Base-by-base conservation (phyloP, 352 stramenopile species). In the Elongisporangium undulatum region DNA sequence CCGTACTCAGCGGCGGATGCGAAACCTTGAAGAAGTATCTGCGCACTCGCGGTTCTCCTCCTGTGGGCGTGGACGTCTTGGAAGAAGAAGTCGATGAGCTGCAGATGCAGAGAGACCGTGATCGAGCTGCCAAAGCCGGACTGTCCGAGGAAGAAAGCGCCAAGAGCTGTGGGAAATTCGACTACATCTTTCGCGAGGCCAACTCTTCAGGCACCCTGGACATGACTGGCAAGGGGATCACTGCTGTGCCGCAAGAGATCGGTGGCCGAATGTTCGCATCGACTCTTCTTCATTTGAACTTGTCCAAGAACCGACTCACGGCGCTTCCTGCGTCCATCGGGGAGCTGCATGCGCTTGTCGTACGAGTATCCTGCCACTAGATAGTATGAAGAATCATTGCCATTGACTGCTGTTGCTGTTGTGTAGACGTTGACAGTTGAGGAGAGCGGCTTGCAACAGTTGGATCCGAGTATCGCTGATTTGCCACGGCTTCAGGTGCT, bases 21-120 rank as follows among this genome's bases (percentile, higher is more conserved):
- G 78, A 93, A 53, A 57, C 82, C 2, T 65, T 94, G n/a, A 94
- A 94, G 51, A 94, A 93, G 50, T 90, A 93, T 56, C 53, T 94
- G 29, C 79, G 83, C 16, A 93, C 83, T 3, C 77, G 85, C 7
- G 85, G 83, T 12, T 50, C 63, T 19, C 85, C 85, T 23, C 80
- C 80, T 2, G 59, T 61, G 24, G 81, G 79, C 0, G 77, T 81
- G 1, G 71, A 89, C 49, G 78, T 87, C 10, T 58, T 90, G 38
- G 82, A 89, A 66, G 77, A 89, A 71, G 82, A 92, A 19, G 66
- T 83, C 49, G 84, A 94, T 53, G 82, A 87, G 58, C 60, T 89
- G 2, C 63, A 74, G 23, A 7, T 69, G 20, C 63, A 74, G 49
- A 63, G 64, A 24, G 68, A 73, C 22, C 66, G 66, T 21, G 49